Conservation (phyloP, 192 early-diverging fungal genomes). For the Umbelopsis isabellina region DNA sequence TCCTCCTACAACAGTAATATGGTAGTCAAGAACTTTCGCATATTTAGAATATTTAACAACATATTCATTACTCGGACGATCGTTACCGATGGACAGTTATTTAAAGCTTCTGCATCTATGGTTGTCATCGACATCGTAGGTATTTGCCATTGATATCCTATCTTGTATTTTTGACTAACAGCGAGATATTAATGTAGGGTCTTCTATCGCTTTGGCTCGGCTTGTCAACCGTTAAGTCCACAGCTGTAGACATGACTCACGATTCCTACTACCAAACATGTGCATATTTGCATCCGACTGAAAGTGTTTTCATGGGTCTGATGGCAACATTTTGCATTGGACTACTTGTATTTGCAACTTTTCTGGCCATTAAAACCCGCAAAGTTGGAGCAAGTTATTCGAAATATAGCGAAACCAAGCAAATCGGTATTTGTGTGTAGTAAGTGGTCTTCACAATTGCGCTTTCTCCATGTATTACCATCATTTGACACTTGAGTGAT, state of each 20-base stretch:
- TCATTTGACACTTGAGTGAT: neutral
- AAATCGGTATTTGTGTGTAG: slow-evolving; percentile 55
- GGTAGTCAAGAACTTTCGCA: slow-evolving; percentile 54
- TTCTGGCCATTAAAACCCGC: slow-evolving; percentile 49
- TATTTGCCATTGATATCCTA: neutral
- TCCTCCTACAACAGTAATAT: slow-evolving; percentile 40
- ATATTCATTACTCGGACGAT: slow-evolving; percentile 51
- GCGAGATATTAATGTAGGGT: neutral
- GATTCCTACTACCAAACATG: slow-evolving; percentile 33
- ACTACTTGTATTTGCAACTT: slow-evolving; percentile 43
- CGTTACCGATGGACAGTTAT: slow-evolving; percentile 45
- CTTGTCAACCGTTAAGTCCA: neutral
- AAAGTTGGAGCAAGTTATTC: slow-evolving; percentile 41
- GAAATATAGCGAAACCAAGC: slow-evolving; percentile 53
- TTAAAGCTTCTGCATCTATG: slow-evolving; percentile 48
- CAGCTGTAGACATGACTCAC: slow-evolving; percentile 16
- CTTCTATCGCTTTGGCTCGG: slow-evolving; percentile 24
- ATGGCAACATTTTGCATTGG: slow-evolving; percentile 34
- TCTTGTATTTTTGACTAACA: neutral
- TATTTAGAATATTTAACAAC: slow-evolving; percentile 58
- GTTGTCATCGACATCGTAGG: slow-evolving; percentile 42
- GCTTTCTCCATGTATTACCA: neutral
- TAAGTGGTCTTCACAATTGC: slow-evolving; percentile 31
- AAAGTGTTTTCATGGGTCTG: slow-evolving; percentile 21
- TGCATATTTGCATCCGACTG: slow-evolving; percentile 21